phyloP scores from a whole-genome alignment of 1,284 basidiomycete species.

The Cryptococcus jaspeensis region DNA sequence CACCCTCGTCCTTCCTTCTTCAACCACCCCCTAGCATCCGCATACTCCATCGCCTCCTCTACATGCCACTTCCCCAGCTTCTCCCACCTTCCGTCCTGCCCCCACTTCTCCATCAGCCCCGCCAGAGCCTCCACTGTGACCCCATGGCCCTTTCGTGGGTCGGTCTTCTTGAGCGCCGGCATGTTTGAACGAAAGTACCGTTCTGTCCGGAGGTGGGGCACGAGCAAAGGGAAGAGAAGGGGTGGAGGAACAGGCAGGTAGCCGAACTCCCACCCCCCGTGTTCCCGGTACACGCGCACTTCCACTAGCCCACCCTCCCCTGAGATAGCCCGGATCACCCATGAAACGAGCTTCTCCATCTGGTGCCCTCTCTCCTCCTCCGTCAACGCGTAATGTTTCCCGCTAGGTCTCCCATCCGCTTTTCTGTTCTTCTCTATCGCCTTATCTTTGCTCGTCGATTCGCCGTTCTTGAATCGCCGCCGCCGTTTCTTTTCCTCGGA shows the following conservation, averaged over 20 bases:
- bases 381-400: conserved; percentile 4
- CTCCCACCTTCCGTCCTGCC: conserved; percentile 44
- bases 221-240: conserved; percentile 33
- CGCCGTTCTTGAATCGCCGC: background rate
- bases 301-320: conserved; percentile 36
- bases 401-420: background rate
- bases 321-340: conserved; percentile 29
- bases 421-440: background rate
- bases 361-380: conserved; percentile 18
- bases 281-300: conserved; percentile 8
- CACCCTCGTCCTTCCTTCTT: conserved; percentile 22
- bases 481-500: background rate
- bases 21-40: conserved; percentile 20
- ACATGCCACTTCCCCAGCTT: conserved; percentile 35
- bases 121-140: conserved; percentile 24
- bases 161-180: conserved; percentile 14
- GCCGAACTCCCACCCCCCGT: conserved; percentile 8
- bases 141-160: conserved; percentile 25
- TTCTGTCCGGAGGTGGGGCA: conserved; percentile 24
- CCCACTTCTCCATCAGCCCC: conserved; percentile 27
- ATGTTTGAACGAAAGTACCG: conserved; percentile 7
- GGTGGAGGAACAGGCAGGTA: conserved; percentile 38
- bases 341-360: conserved; percentile 23
- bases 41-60: conserved; percentile 36
- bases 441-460: background rate